Percentiles rank a stretch among this genome's conserved stretches.
Evolutionary conservation across 2,329 filamentous ascomycete genomes (phyloP).

Genomic region (Ascosphaera pollenicola): DNA sequence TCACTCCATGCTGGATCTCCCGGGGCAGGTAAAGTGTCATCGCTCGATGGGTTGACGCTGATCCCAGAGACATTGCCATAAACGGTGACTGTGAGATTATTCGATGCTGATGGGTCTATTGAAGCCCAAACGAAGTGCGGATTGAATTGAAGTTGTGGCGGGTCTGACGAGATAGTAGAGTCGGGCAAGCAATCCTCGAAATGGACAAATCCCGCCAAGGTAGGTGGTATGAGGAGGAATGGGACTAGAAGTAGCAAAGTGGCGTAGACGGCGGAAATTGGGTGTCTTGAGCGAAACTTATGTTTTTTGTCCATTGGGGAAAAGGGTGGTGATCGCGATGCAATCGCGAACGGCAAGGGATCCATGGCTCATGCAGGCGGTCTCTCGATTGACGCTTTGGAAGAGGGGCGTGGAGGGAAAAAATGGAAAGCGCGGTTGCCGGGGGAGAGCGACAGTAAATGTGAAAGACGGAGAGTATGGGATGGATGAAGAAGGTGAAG

Average conservation of each 20-base stretch:
- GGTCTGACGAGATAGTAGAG: slow-evolving; percentile 34
- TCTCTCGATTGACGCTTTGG: no score
- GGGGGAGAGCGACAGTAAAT: no score
- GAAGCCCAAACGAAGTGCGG: slow-evolving; percentile 52
- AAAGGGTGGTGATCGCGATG: no score
- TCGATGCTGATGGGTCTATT: slow-evolving; percentile 26
- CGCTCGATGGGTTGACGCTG: slow-evolving; percentile 15
- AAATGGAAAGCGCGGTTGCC: no score
- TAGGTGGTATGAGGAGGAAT: slow-evolving; percentile 14
- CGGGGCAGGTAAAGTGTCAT: slow-evolving; percentile 35
- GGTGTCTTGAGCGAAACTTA: no score
- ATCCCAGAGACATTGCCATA: slow-evolving; percentile 84
- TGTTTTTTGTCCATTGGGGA: no score
- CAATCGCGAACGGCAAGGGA: no score
- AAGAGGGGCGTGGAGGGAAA: no score
- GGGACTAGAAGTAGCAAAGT: neutral
- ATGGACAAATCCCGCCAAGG: slow-evolving; percentile 42
- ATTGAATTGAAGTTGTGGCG: slow-evolving; percentile 53
- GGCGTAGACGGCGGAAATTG: neutral
- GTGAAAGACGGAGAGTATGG: no score
- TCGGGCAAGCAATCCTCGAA: slow-evolving; percentile 65
- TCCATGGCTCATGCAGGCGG: no score
- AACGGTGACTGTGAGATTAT: slow-evolving; percentile 45
- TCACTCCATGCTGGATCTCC: slow-evolving; percentile 41
- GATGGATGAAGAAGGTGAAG: no score